Percentiles rank a stretch among this genome's conserved stretches.
Conservation (phyloP, 805 yeast species). For the Candida maesae region DNA sequence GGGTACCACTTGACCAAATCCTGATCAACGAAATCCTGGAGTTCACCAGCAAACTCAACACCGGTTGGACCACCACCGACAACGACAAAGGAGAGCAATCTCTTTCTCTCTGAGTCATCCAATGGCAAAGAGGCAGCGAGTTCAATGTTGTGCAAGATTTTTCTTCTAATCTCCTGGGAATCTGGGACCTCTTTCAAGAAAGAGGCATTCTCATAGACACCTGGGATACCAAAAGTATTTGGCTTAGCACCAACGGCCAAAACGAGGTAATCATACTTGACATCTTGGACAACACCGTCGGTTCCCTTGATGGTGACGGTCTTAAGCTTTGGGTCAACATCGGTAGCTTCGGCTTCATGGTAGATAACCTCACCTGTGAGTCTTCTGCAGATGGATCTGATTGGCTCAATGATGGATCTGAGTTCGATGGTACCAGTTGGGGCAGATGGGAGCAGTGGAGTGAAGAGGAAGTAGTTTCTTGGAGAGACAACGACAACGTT, state of each 20-base stretch:
- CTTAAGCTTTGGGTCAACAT: constrained; percentile 70
- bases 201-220: constrained; percentile 83
- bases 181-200: constrained; percentile 89
- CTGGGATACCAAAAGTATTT: constrained; percentile 92
- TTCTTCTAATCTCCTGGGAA: constrained; percentile 76
- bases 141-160: constrained; percentile 84
- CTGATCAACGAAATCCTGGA: constrained; percentile 90
- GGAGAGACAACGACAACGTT: constrained; percentile 91
- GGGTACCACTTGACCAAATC: constrained; percentile 91
- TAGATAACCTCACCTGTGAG: constrained; percentile 73
- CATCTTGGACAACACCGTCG: constrained; percentile 40
- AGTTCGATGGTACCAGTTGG: constrained; percentile 91
- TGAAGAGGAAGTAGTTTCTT: constrained; percentile 90
- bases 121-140: constrained; percentile 78
- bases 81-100: constrained; percentile 83
- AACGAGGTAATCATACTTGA: constrained; percentile 76
- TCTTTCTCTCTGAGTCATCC: constrained; percentile 70
- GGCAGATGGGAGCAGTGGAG: constrained; percentile 92
- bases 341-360: constrained; percentile 87
- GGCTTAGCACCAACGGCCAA: constrained; percentile 95
- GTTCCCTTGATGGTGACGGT: constrained; percentile 58
- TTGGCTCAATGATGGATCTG: constrained; percentile 92
- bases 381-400: constrained; percentile 79
- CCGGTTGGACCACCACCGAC: constrained; percentile 99
- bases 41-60: constrained; percentile 95